Conservation (phyloP, 1,284 basidiomycete genomes). For the Paramarasmius palmivorus region DNA sequence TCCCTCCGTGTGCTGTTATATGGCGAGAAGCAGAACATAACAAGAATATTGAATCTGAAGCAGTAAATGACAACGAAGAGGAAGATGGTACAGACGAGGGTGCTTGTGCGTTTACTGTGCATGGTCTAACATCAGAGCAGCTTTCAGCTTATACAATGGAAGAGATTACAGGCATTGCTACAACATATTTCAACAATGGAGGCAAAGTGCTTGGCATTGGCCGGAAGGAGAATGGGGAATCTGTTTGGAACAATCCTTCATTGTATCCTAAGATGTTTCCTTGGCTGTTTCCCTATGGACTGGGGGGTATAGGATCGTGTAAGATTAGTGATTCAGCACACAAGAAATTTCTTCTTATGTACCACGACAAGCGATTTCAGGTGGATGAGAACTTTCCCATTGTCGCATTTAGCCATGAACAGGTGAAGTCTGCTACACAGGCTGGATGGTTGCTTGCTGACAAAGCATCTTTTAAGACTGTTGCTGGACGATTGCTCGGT, state of each 20-base stretch:
- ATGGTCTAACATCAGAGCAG: too few species aligned
- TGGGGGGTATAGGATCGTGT: conserved; percentile 28
- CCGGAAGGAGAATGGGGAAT: conserved; percentile 20
- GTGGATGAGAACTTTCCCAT: too few species aligned
- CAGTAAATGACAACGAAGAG: conserved; percentile 7
- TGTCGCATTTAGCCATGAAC: conserved; percentile 30
- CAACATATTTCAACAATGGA: conserved; percentile 3
- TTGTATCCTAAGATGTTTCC: conserved; percentile 34
- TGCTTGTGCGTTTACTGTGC: conserved; percentile 20
- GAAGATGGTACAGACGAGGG: conserved; percentile 20
- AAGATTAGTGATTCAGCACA: too few species aligned
- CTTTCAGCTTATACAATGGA: too few species aligned
- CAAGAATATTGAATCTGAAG: conserved; percentile 18
- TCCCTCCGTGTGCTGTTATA: too few species aligned
- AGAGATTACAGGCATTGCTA: conserved; percentile 6
- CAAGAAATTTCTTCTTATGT: too few species aligned
- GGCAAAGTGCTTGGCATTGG: conserved; percentile 22
- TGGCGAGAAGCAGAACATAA: conserved; percentile 20
- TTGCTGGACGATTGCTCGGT: too few species aligned
- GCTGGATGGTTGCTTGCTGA: conserved; percentile 31
- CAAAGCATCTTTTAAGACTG: conserved; percentile 24
- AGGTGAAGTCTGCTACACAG: conserved; percentile 22
- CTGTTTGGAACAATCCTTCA: conserved; percentile 34
- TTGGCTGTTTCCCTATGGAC: conserved; percentile 38
- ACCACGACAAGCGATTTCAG: too few species aligned